A percentile compares a stretch with the other conserved stretches of the same genome.
Evolutionary conservation across 1,139 yeast species (phyloP).

Genomic region (Saccharomyces hybrid): DNA sequence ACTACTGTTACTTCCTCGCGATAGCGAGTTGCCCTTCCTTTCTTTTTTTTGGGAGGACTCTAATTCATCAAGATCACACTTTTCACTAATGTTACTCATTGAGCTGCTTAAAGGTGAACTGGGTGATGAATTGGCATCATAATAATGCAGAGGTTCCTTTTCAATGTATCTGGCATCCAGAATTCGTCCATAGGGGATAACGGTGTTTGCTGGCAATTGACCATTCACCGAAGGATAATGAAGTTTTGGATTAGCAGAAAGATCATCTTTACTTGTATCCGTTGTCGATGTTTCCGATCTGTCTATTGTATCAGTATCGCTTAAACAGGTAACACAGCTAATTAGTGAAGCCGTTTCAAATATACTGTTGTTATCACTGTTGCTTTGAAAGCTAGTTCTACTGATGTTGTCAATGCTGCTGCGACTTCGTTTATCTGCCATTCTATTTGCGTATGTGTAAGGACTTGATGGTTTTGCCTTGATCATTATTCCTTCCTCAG

Average conservation of each 20-base stretch:
- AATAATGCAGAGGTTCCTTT: not conserved
- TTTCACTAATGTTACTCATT: not conserved
- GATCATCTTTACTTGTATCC: conserved; percentile 7
- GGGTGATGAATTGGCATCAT: not conserved
- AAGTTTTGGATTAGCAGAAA: conserved; percentile 1
- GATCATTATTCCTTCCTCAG: conserved; percentile 15
- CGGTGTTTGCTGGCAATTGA: conserved; percentile 26
- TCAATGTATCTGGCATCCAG: conserved; percentile 21
- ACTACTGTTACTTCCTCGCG: not conserved
- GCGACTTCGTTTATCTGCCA: conserved; percentile 7
- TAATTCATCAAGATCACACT: not conserved
- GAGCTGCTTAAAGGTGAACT: not conserved
- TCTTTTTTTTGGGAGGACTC: not conserved
- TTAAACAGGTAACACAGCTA: conserved; percentile 31
- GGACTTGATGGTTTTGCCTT: conserved; percentile 10
- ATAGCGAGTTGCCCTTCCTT: not conserved
- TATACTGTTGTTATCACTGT: conserved; percentile 13
- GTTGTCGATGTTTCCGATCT: conserved; percentile 1
- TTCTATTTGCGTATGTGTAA: not conserved
- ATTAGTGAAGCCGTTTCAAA: conserved; percentile 29
- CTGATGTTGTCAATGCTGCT: conserved; percentile 13
- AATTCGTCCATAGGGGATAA: conserved; percentile 29
- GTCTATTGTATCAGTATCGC: conserved; percentile 14
- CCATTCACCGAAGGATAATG: conserved; percentile 10
- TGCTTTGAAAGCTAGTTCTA: conserved; percentile 10